Percentiles rank a stretch among this genome's conserved stretches.
Conservation (phyloP, 441 rosid genomes). For the Erysimum cheiri region DNA sequence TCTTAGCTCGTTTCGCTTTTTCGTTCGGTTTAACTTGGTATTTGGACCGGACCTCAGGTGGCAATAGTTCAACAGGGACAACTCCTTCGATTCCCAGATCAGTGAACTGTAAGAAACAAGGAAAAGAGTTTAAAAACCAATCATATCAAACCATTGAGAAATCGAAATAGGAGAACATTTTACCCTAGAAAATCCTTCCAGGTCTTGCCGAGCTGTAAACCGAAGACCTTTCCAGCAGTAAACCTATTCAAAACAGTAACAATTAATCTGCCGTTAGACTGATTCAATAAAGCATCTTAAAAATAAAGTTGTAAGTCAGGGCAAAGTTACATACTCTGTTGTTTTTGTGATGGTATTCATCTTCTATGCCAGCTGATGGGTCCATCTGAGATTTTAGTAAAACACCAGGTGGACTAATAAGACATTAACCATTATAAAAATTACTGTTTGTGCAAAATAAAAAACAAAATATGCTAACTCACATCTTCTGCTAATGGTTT, state of each 20-base stretch:
- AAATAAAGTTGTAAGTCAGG: constrained; percentile 9
- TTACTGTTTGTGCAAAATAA: background rate
- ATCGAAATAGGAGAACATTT: constrained; percentile 5
- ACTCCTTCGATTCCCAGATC: constrained; percentile 96
- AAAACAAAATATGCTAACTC: constrained; percentile 39
- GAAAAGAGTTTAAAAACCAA: background rate
- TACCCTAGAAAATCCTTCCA: constrained; percentile 97
- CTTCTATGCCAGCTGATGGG: constrained; percentile 91
- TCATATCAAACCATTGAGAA: constrained; percentile 31
- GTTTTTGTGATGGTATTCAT: constrained; percentile 93
- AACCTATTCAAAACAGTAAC: constrained; percentile 60
- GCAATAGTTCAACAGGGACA: constrained; percentile 89
- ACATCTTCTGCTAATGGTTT: constrained; percentile 98
- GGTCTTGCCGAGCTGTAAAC: constrained; percentile 91
- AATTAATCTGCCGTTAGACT: constrained; percentile 3
- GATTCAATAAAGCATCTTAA: constrained; percentile 13
- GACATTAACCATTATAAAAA: constrained; percentile 27
- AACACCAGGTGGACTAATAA: constrained; percentile 15
- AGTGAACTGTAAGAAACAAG: constrained; percentile 69
- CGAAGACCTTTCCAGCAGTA: constrained; percentile 99
- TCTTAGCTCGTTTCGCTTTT: constrained; percentile 87
- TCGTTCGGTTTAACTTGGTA: constrained; percentile 87
- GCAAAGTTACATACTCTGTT: constrained; percentile 63
- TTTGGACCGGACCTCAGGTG: constrained; percentile 76
- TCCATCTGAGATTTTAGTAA: constrained; percentile 76